Conservation (phyloP, 371 early-diverging fungal species). For the Nosema muscidifuracis region DNA sequence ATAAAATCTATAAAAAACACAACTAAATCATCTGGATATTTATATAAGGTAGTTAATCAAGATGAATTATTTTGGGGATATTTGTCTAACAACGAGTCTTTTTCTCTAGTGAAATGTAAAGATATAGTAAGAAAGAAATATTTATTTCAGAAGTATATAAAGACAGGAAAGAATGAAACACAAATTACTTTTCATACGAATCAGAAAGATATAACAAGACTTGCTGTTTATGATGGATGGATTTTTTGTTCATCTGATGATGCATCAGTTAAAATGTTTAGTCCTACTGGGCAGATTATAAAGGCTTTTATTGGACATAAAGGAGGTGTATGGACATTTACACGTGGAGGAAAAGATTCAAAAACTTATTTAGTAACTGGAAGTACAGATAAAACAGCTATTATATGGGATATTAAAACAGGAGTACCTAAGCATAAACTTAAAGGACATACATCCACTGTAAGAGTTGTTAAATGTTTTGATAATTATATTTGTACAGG, state of each 20-base stretch:
- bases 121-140: slow-evolving; percentile 37
- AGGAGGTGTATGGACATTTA: slow-evolving; percentile 94
- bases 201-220: slow-evolving; percentile 50
- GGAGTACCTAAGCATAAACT: slow-evolving; percentile 77
- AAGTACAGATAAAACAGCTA: slow-evolving; percentile 86
- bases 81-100: slow-evolving; percentile 5
- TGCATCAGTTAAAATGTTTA: slow-evolving; percentile 50
- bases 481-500: slow-evolving; percentile 65
- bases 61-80: slow-evolving; percentile 49
- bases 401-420: slow-evolving; percentile 85
- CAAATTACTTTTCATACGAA: slow-evolving; percentile 35
- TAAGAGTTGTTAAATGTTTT: slow-evolving; percentile 78
- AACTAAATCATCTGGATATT: slow-evolving; percentile 24
- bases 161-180: slow-evolving; percentile 13
- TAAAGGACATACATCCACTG: slow-evolving; percentile 83
- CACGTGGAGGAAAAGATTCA: slow-evolving; percentile 62
- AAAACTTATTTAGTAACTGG: slow-evolving; percentile 81
- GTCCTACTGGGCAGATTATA: slow-evolving; percentile 65
- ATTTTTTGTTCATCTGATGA: slow-evolving; percentile 58
- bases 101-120: slow-evolving; percentile 30
- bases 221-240: slow-evolving; percentile 7
- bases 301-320: slow-evolving; percentile 75
- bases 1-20: slow-evolving; percentile 48
- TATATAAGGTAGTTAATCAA: slow-evolving; percentile 29
- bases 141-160: slow-evolving; percentile 25